These are phyloP conservation scores for Diplosphaera chodatii DNA, from an alignment of 139 green algal genomes.

Conservation along the genomic window DNA sequence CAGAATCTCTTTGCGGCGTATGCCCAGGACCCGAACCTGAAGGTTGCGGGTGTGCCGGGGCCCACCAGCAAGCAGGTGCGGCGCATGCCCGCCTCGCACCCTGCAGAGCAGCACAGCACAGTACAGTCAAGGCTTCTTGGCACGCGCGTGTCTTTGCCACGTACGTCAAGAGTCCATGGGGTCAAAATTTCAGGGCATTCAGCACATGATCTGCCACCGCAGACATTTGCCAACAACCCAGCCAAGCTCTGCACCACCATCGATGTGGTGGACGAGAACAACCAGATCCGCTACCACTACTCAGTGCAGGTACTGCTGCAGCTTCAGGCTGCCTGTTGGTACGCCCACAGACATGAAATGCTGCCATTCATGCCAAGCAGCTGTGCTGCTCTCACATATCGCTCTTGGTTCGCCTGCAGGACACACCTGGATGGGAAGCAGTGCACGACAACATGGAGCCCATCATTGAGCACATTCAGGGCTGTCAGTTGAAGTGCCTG, in stretches of 20 bases:
- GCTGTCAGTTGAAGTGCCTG: neutral
- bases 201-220: too few species aligned
- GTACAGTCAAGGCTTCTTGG: too few species aligned
- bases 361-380: too few species aligned
- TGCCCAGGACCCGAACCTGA: slow-evolving; percentile 28
- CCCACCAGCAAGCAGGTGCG: slow-evolving; percentile 9
- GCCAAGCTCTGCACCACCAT: slow-evolving; percentile 24
- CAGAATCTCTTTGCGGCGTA: slow-evolving; percentile 49
- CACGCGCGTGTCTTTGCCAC: too few species aligned
- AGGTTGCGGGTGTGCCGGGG: slow-evolving; percentile 7
- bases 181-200: too few species aligned
- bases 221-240: slow-evolving; percentile 17
- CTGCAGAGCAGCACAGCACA: too few species aligned
- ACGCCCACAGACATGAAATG: too few species aligned
- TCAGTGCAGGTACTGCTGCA: neutral
- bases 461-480: slow-evolving; percentile 21
- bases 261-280: slow-evolving; percentile 20
- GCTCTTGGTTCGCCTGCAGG: too few species aligned
- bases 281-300: slow-evolving; percentile 19
- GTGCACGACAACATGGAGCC: slow-evolving; percentile 20
- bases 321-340: neutral
- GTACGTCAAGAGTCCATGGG: too few species aligned
- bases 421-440: slow-evolving; percentile 22
- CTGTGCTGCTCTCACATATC: too few species aligned
- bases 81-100: too few species aligned